These are phyloP conservation scores for Hortiboletus flavorubellus DNA, from an alignment of 768 basidiomycete genomes.

Conservation along the genomic window DNA sequence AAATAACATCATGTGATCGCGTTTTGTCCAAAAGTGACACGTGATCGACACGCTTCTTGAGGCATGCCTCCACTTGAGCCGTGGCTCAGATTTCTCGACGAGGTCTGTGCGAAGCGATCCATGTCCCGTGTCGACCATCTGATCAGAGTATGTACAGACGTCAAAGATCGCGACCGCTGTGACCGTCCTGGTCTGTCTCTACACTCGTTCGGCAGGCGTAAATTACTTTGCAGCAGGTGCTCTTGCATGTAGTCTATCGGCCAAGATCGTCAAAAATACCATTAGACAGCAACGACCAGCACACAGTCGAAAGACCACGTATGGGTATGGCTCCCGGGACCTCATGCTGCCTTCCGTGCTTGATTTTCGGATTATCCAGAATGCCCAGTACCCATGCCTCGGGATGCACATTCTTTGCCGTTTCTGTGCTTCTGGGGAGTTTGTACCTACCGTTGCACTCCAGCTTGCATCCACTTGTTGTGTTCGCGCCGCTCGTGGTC, in stretches of 20 bases:
- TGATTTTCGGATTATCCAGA: slow-evolving; percentile 34
- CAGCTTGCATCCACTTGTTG: slow-evolving; percentile 39
- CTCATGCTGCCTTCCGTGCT: background rate
- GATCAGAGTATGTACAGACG: slow-evolving; percentile 41
- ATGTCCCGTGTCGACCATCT: background rate
- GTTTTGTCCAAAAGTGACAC: slow-evolving; percentile 21
- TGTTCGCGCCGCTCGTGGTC: slow-evolving; percentile 43
- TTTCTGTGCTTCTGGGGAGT: slow-evolving; percentile 58
- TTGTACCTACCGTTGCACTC: slow-evolving; percentile 56
- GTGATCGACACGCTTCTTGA: background rate
- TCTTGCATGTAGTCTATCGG: slow-evolving; percentile 50
- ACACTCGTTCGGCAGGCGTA: slow-evolving; percentile 61
- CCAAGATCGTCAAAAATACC: slow-evolving; percentile 57
- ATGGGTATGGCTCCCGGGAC: slow-evolving; percentile 53
- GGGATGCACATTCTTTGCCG: slow-evolving; percentile 59
- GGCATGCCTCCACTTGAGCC: slow-evolving; percentile 12
- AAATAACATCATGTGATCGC: slow-evolving; percentile 34
- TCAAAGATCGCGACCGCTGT: slow-evolving; percentile 52
- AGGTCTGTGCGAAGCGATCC: slow-evolving; percentile 19
- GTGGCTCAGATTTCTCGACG: slow-evolving; percentile 32
- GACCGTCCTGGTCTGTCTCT: slow-evolving; percentile 49
- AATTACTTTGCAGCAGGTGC: slow-evolving; percentile 60
- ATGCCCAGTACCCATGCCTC: slow-evolving; percentile 87
- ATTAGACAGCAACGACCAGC: slow-evolving; percentile 66
- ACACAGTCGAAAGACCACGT: slow-evolving; percentile 48